These are phyloP conservation scores for Schwanniomyces etchellsii DNA, from an alignment of 1,139 yeast species.

Conservation along the genomic window DNA sequence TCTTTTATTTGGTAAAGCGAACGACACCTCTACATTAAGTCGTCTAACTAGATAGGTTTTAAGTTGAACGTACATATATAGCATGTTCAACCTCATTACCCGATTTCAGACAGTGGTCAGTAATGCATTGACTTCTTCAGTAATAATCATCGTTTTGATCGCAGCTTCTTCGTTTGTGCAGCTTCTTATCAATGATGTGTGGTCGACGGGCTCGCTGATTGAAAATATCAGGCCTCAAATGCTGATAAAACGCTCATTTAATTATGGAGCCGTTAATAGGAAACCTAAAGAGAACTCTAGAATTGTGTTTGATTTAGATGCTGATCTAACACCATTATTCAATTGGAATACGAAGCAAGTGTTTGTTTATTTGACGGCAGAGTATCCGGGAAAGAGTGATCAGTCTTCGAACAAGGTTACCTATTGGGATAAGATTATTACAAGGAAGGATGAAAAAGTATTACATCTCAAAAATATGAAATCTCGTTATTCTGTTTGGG, in stretches of 20 bases:
- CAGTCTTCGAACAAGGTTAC: constrained; percentile 63
- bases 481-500: constrained; percentile 87
- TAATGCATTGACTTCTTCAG: constrained; percentile 49
- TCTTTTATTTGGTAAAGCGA: too few species aligned
- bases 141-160: constrained; percentile 41
- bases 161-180: constrained; percentile 46
- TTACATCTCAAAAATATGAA: constrained; percentile 47
- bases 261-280: constrained; percentile 66
- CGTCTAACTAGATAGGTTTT: too few species aligned
- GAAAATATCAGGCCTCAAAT: constrained; percentile 36
- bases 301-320: constrained; percentile 65
- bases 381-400: constrained; percentile 61
- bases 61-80: too few species aligned
- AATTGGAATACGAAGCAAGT: constrained; percentile 97
- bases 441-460: constrained; percentile 51
- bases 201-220: constrained; percentile 36
- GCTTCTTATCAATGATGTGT: constrained; percentile 39
- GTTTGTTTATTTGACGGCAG: constrained; percentile 84
- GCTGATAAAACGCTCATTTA: constrained; percentile 56
- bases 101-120: constrained; percentile 52
- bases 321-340: constrained; percentile 65
- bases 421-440: constrained; percentile 85
- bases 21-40: too few species aligned
- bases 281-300: constrained; percentile 77
- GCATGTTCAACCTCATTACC: constrained; percentile 37